These are phyloP conservation scores for Diospyros lotus DNA, from an alignment of 148 eudicot species.

Conservation along the genomic window DNA sequence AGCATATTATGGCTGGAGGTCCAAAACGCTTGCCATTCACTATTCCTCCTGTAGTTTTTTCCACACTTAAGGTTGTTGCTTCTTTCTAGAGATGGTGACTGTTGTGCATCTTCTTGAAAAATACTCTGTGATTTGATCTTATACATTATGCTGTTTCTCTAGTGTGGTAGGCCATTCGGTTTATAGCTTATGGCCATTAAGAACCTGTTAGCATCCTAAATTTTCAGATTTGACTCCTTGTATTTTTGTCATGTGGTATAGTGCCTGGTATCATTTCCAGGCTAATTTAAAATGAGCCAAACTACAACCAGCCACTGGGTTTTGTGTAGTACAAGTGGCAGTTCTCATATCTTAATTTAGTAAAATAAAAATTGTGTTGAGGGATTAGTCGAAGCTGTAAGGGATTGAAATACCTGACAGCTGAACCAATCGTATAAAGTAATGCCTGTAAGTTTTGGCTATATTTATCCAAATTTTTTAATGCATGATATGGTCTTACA, in stretches of 20 bases:
- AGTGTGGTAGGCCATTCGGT: neutral
- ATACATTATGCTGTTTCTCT: neutral
- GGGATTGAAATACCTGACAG: neutral
- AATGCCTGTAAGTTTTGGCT: neutral
- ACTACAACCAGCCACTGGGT: constrained; percentile 2
- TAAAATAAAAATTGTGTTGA: neutral
- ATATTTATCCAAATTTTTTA: neutral
- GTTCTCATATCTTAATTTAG: neutral
- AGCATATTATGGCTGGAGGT: constrained; percentile 87
- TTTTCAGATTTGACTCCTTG: constrained; percentile 3
- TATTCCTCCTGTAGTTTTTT: constrained; percentile 83
- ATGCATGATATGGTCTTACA: neutral
- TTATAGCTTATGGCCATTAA: neutral
- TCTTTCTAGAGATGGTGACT: neutral
- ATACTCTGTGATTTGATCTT: too few species aligned
- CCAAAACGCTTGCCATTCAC: constrained; percentile 84
- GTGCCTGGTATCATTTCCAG: neutral
- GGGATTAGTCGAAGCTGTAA: neutral
- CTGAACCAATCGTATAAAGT: neutral
- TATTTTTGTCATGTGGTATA: neutral
- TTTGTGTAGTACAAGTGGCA: neutral
- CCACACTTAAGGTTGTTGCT: constrained; percentile 75
- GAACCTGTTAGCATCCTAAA: neutral
- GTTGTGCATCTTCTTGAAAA: too few species aligned
- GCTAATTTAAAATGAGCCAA: neutral